A percentile compares a stretch with the other conserved stretches of the same genome.
These are phyloP conservation scores for Astrothelium subdiscretum DNA, from an alignment of 495 filamentous ascomycete genomes.

Conservation along the genomic window DNA sequence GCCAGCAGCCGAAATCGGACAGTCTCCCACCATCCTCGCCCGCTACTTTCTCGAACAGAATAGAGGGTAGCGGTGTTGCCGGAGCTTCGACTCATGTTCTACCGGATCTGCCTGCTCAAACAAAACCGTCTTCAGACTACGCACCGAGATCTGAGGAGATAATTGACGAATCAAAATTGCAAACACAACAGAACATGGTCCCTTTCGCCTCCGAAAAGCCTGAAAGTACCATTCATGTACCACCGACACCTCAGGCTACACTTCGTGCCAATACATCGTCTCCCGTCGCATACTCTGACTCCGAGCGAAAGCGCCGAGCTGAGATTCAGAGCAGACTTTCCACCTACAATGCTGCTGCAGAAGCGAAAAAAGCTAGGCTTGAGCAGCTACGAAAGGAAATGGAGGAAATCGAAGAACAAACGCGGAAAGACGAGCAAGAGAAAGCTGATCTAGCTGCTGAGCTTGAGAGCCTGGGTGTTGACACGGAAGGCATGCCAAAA, in stretches of 20 bases:
- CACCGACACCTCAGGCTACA: neutral
- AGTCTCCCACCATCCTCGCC: neutral
- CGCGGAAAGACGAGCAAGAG: slow-evolving; percentile 37
- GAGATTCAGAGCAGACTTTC: slow-evolving; percentile 32
- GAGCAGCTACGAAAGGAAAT: slow-evolving; percentile 45
- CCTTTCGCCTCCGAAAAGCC: neutral
- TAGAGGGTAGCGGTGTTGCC: slow-evolving; percentile 14
- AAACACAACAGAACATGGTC: neutral
- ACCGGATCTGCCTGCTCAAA: neutral
- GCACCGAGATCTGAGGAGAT: neutral
- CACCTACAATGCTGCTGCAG: neutral
- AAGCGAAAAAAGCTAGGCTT: slow-evolving; percentile 39
- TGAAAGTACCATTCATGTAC: neutral
- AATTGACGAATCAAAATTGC: neutral
- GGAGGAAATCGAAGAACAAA: slow-evolving; percentile 45
- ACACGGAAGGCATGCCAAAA: slow-evolving; percentile 48
- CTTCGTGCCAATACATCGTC: slow-evolving; percentile 25
- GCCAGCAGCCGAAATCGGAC: neutral
- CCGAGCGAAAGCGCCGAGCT: slow-evolving; percentile 28
- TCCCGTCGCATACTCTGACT: neutral
- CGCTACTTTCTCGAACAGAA: neutral
- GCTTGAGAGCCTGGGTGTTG: slow-evolving; percentile 76
- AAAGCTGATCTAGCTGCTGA: slow-evolving; percentile 34
- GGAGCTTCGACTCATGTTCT: neutral
- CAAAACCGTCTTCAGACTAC: neutral